A percentile compares a stretch with the other conserved stretches of the same genome.
Conservation (phyloP, 2,329 filamentous ascomycete species). For the Hymenoscyphus fraxineus region DNA sequence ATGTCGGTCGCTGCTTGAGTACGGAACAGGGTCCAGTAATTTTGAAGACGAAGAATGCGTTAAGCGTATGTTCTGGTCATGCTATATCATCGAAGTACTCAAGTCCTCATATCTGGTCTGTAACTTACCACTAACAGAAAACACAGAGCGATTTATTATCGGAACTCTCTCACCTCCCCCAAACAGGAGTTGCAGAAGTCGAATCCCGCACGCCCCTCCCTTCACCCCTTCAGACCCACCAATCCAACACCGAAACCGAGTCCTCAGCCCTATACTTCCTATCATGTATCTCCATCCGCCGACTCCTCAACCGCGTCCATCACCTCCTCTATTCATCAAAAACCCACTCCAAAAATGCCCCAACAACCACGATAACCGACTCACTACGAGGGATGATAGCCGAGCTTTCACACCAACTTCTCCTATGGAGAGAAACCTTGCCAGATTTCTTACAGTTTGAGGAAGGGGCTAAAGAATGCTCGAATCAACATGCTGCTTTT, state of each 20-base stretch:
- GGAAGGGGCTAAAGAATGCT: constrained; percentile 29
- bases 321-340: constrained; percentile 47
- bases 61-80: constrained; percentile 51
- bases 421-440: constrained; percentile 47
- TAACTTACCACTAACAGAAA: not conserved
- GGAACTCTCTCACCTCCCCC: constrained; percentile 48
- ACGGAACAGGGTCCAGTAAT: constrained; percentile 36
- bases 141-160: constrained; percentile 47
- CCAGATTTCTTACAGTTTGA: constrained; percentile 43
- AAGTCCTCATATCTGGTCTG: not conserved
- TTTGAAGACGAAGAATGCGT: constrained; percentile 45
- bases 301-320: constrained; percentile 41
- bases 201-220: constrained; percentile 49
- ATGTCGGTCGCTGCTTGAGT: constrained; percentile 47
- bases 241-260: constrained; percentile 34
- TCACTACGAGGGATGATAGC: constrained; percentile 16
- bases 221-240: constrained; percentile 45
- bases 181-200: constrained; percentile 48
- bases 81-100: constrained; percentile 49
- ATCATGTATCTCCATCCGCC: constrained; percentile 49
- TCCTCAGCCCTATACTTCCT: constrained; percentile 50
- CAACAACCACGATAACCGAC: constrained; percentile 11
- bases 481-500: constrained; percentile 45
- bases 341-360: constrained; percentile 20
- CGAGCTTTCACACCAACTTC: constrained; percentile 47